These are phyloP conservation scores for Stachybotrys chlorohalonatus DNA, from an alignment of 2,329 filamentous ascomycete genomes.

Conservation along the genomic window DNA sequence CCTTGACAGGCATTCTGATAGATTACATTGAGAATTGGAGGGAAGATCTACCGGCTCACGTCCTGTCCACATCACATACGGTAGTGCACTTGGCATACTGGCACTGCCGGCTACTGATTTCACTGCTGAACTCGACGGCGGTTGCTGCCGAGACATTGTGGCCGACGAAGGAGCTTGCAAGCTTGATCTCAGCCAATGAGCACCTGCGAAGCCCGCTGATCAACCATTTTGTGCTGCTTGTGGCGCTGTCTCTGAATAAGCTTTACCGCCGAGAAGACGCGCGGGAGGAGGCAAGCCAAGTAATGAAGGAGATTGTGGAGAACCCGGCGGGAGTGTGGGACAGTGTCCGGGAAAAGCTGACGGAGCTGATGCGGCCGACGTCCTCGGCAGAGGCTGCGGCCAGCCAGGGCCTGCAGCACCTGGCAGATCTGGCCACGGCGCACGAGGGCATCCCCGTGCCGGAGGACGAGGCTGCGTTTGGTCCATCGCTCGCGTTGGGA, in stretches of 20 bases:
- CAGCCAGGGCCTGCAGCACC: constrained; percentile 49
- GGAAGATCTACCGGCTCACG: constrained; percentile 49
- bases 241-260: constrained; percentile 51
- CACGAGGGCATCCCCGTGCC: constrained; percentile 22
- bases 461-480: constrained; percentile 20
- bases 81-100: constrained; percentile 61
- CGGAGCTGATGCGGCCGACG: constrained; percentile 22
- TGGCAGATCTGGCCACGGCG: constrained; percentile 48
- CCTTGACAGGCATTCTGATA: constrained; percentile 22
- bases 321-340: constrained; percentile 49
- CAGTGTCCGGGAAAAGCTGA: constrained; percentile 36
- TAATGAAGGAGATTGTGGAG: constrained; percentile 48
- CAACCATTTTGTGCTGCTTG: constrained; percentile 56
- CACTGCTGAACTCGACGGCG: constrained; percentile 47
- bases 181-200: constrained; percentile 45
- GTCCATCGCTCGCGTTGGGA: constrained; percentile 22
- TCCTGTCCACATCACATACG: constrained; percentile 42
- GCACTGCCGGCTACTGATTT: constrained; percentile 57
- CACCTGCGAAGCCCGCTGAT: constrained; percentile 53
- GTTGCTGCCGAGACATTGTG: constrained; percentile 50
- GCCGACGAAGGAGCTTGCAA: constrained; percentile 48
- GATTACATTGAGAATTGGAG: constrained; percentile 51
- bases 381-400: constrained; percentile 29
- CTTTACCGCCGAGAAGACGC: constrained; percentile 46
- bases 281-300: constrained; percentile 45